These are phyloP conservation scores for Flueggea neowawraea DNA, from an alignment of 441 rosid genomes.

Conservation along the genomic window DNA sequence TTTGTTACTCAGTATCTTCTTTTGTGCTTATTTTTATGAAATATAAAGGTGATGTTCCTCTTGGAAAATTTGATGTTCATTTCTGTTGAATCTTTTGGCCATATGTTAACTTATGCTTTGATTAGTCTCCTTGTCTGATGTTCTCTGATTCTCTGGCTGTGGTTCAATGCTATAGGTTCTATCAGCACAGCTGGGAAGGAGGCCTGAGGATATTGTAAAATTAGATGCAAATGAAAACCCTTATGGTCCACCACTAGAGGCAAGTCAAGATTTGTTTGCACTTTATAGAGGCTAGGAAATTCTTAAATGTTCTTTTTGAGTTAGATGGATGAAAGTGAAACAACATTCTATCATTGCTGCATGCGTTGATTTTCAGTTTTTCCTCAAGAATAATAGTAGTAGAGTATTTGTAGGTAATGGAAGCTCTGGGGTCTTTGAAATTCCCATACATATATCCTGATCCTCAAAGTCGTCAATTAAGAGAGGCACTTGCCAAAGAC, in stretches of 20 bases:
- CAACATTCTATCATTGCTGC: not conserved
- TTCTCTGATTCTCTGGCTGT: no score
- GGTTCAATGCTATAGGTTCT: constrained; percentile 46
- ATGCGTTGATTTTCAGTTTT: constrained; percentile 4
- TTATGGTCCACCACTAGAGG: constrained; percentile 99
- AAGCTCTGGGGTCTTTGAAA: constrained; percentile 74
- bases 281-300: no score
- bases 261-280: constrained; percentile 26
- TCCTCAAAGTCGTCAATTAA: constrained; percentile 73
- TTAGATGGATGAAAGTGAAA: not conserved
- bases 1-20: no score
- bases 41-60: not conserved
- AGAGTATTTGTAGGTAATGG: constrained; percentile 57
- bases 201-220: constrained; percentile 91
- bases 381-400: constrained; percentile 26
- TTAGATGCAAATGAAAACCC: constrained; percentile 99
- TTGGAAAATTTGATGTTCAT: not conserved
- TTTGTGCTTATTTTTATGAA: no score
- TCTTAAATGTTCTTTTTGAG: no score
- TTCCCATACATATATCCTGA: constrained; percentile 78
- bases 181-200: constrained; percentile 80
- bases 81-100: not conserved
- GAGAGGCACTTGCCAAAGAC: constrained; percentile 78
- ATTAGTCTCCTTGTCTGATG: not conserved
- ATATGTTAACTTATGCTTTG: not conserved